Percentiles rank a stretch among this genome's conserved stretches.
Evolutionary conservation across 305 asterid species (phyloP).

Genomic region (Fraxinus sp.): DNA sequence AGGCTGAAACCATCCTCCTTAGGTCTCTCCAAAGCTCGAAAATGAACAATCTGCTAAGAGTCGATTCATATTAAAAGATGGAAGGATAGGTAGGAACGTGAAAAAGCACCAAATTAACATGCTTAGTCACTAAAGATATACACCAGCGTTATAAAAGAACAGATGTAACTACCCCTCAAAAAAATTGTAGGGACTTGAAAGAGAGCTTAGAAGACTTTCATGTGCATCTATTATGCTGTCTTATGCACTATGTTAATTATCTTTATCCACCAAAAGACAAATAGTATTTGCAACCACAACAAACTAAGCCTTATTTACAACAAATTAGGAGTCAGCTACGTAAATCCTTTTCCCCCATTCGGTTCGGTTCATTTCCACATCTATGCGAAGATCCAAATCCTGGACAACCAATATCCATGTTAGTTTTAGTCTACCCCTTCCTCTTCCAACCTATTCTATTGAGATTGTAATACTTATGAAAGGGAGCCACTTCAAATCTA

Average conservation of each 20-base stretch:
- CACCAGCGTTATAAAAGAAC: neutral
- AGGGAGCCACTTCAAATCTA: neutral
- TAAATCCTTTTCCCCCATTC: neutral
- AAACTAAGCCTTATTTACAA: neutral
- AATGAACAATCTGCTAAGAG: conserved; percentile 40
- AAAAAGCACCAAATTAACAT: neutral
- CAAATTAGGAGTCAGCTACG: neutral
- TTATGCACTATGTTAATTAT: conserved; percentile 1
- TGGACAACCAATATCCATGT: neutral
- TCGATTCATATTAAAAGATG: neutral
- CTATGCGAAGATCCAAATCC: neutral
- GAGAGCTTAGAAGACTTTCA: conserved; percentile 13
- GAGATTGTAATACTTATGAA: neutral
- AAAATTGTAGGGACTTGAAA: neutral
- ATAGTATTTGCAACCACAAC: neutral
- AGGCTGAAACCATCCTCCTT: conserved; percentile 46
- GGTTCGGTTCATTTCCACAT: neutral
- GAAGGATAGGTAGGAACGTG: neutral
- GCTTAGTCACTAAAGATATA: conserved; percentile 3
- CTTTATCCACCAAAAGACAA: neutral
- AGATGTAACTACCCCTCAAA: neutral
- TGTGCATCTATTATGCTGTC: neutral
- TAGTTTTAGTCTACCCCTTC: neutral
- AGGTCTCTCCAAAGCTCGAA: conserved; percentile 46
- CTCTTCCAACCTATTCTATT: neutral